Conservation (phyloP, 345 rosid species). For the Euclidium syriacum region DNA sequence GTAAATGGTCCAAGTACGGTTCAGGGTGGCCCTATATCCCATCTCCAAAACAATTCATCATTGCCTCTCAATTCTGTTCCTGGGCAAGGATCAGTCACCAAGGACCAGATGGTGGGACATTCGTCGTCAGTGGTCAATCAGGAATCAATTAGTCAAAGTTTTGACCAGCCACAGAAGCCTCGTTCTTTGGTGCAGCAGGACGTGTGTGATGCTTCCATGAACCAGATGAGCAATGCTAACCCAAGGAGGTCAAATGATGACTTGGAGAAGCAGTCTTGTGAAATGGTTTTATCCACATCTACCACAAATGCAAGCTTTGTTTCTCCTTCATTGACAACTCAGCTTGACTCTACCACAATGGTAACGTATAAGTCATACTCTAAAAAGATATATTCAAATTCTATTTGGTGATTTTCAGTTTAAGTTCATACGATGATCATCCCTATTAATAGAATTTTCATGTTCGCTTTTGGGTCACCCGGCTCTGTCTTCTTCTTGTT, state of each 20-base stretch:
- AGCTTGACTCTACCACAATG: slow-evolving; percentile 37
- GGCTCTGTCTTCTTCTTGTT: neutral
- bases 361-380: slow-evolving; percentile 30
- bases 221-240: slow-evolving; percentile 36
- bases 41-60: slow-evolving; percentile 35
- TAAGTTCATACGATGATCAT: neutral
- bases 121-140: slow-evolving; percentile 40
- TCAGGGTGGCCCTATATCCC: slow-evolving; percentile 39
- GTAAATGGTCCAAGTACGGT: slow-evolving; percentile 36
- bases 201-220: slow-evolving; percentile 1
- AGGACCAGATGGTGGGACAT: neutral
- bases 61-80: slow-evolving; percentile 38
- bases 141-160: slow-evolving; percentile 44
- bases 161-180: slow-evolving; percentile 23
- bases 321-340: slow-evolving; percentile 40
- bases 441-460: neutral
- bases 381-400: neutral
- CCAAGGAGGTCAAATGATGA: slow-evolving; percentile 42
- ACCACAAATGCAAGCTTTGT: slow-evolving; percentile 31
- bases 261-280: slow-evolving; percentile 48
- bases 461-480: neutral
- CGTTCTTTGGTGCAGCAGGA: neutral
- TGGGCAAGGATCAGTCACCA: slow-evolving; percentile 32
- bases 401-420: neutral
- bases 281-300: slow-evolving; percentile 38